Evolutionary conservation across 1,284 basidiomycete genomes (phyloP), one percentile per base, ranked within the genome.

Genomic region (Moesziomyces sp.): DNA sequence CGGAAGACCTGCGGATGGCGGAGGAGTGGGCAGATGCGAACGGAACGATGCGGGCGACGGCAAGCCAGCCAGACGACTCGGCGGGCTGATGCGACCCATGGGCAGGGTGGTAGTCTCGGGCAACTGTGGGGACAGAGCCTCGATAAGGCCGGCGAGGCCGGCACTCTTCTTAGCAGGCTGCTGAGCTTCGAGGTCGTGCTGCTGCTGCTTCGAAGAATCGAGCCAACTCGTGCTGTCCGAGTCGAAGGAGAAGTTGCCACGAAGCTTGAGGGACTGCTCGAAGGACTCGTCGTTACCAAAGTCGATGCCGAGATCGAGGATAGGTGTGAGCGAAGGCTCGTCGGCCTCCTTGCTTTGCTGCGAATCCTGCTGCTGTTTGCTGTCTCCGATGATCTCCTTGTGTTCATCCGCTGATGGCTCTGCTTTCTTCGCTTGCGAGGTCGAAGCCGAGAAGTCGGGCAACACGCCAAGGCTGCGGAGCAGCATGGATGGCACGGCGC

Each of bases 251-350:
- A 67, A 68, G 44, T 67, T 51, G 47, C 53, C 50, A 5, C 52
- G 68, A 16, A 75, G 59, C 44, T 68, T 49, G 23, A 74, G 65
- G 1, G 64, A 58, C 43, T 68, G 48, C 24, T 64, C 54, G 48
- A 74, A 69, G 1, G 53, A 48, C 14, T 55, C 53, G 45, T 74
- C 61, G 42, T 56, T 59, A 2, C 61, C 66, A 62, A 76, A 67
- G 52, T 66, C 65, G 40, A 76, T 63, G 28, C 67, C 70, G 30
- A 76, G 69, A 38, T 76, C 70, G 24, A 76, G 70, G 44, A 76
- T 76, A 0, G 74, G 74, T 7, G 74, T 76, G 40, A 75, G 54
- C 1, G 72, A 75, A 8, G 55, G 54, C 34, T 69, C 72, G 11
- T 75, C 59, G 1, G 56, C 60, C 14, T 69, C 63, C 13, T 68